Evolutionary conservation across 2,329 filamentous ascomycete species (phyloP).

Genomic region (Cladosporium halotolerans): DNA sequence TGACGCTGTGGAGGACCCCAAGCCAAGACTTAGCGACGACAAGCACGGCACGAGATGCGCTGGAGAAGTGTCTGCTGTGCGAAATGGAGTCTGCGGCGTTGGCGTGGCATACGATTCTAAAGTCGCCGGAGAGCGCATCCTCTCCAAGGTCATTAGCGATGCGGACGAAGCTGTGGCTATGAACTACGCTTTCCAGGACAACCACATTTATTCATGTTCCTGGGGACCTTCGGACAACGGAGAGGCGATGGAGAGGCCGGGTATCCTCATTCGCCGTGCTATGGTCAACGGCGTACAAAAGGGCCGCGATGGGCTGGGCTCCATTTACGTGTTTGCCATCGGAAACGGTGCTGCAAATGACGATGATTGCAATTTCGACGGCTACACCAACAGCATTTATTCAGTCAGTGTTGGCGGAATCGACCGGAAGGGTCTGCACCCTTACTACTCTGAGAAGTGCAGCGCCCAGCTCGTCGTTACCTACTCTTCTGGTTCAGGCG

Average conservation of each 20-base stretch:
- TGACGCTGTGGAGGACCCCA: slow-evolving; percentile 70
- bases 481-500: slow-evolving; percentile 84
- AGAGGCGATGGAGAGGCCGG: slow-evolving; percentile 85
- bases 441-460: slow-evolving; percentile 94
- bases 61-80: slow-evolving; percentile 87
- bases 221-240: slow-evolving; percentile 97
- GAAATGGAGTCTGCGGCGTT: slow-evolving; percentile 89
- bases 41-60: slow-evolving; percentile 89
- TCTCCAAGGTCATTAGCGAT: slow-evolving; percentile 85
- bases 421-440: slow-evolving; percentile 78
- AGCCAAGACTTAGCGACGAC: slow-evolving; percentile 77
- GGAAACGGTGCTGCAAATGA: slow-evolving; percentile 82
- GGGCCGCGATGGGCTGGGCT: slow-evolving; percentile 74
- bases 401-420: slow-evolving; percentile 94
- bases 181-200: slow-evolving; percentile 86
- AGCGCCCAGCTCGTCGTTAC: slow-evolving; percentile 93
- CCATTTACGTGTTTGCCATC: slow-evolving; percentile 93
- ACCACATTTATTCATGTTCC: slow-evolving; percentile 97
- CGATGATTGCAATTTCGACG: slow-evolving; percentile 99
- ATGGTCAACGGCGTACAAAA: slow-evolving; percentile 91
- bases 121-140: slow-evolving; percentile 84
- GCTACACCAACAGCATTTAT: slow-evolving; percentile 99
- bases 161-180: slow-evolving; percentile 86
- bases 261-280: slow-evolving; percentile 77
- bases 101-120: slow-evolving; percentile 90